Base-by-base conservation (phyloP, 805 yeast species). In the Henningerozyma blattae region DNA sequence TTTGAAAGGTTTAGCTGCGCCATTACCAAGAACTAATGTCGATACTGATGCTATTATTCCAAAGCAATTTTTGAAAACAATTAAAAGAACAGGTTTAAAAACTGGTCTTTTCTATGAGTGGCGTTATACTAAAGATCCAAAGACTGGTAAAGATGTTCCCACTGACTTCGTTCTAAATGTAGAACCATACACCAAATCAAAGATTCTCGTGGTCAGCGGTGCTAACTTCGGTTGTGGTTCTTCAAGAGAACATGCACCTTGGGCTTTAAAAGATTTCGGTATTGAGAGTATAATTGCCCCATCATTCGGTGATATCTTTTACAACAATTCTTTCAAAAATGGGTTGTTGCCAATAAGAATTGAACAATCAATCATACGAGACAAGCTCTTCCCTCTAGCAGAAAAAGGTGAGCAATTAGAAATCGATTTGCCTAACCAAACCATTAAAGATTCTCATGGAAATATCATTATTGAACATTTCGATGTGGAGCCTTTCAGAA, bases 41-140 rank as follows among this genome's bases (percentile, higher is more conserved):
- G 98, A 91, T 59, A 91, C 98, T 26, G 98, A 91, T 64, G 97
- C 97, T 39, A 91, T 91, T 46, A 91, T 91, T 62, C 98, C 98
- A 55, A 91, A 91, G 62, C 98, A 91, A 66, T 91, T 91, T 65
- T 72, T 91, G 61, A 91, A 91, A 64, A 91, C 98, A 9, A 91
- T 91, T 61, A 91, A 91, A 66, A 79, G 97, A 65, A 91, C 98
- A 18, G 98, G 98, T 41, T 72, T 91, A 47, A 72, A 70, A 39
- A 65, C 70, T 30, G 98, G 97, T 54, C 68, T 91, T 48, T 91
- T 91, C 67, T 91, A 81, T 61, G 97, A 89, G 59, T 70, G 80
- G 50, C 75, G 98, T 59, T 85, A 81, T 58, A 65, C 66, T 37
- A 76, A 78, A 47, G 78, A 71, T 43, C 22, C 22, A 20, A 18